A percentile compares a stretch with the other conserved stretches of the same genome.
Conservation (phyloP, 139 green algal genomes). For the Astrephomene gubernaculifera region DNA sequence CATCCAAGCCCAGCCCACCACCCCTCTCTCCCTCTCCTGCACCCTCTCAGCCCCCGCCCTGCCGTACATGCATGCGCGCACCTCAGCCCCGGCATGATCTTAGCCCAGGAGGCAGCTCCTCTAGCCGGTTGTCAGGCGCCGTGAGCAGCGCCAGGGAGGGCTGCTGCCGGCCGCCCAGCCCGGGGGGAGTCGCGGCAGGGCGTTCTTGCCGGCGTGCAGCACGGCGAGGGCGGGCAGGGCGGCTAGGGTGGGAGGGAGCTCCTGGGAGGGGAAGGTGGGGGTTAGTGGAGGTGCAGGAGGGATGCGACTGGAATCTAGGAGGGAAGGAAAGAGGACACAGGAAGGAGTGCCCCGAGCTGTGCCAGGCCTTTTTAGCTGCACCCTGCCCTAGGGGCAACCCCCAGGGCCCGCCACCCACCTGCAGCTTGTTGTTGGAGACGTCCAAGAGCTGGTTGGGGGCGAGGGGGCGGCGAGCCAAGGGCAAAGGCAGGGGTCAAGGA, state of each 20-base stretch:
- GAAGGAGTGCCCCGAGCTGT: background rate
- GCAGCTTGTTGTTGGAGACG: conserved; percentile 30
- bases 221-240: conserved; percentile 27
- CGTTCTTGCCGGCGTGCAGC: conserved; percentile 21
- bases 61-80: too few species aligned
- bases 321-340: too few species aligned
- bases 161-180: conserved; percentile 54
- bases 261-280: background rate
- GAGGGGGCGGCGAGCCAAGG: background rate
- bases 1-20: too few species aligned
- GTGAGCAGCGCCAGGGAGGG: conserved; percentile 40
- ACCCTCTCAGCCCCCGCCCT: background rate
- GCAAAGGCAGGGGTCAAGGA: background rate
- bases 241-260: conserved; percentile 39
- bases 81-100: conserved; percentile 27
- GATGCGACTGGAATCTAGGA: background rate
- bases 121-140: conserved; percentile 51
- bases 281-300: background rate
- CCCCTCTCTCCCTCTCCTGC: background rate
- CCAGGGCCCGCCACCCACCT: too few species aligned
- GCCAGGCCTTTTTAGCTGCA: too few species aligned
- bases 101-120: conserved; percentile 38
- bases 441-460: conserved; percentile 12
- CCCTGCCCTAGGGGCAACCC: too few species aligned
- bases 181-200: conserved; percentile 43